Evolutionary conservation across 106 monocot genomes (phyloP), one percentile per base, ranked within the genome.

Genomic region (Chionographis japonica): DNA sequence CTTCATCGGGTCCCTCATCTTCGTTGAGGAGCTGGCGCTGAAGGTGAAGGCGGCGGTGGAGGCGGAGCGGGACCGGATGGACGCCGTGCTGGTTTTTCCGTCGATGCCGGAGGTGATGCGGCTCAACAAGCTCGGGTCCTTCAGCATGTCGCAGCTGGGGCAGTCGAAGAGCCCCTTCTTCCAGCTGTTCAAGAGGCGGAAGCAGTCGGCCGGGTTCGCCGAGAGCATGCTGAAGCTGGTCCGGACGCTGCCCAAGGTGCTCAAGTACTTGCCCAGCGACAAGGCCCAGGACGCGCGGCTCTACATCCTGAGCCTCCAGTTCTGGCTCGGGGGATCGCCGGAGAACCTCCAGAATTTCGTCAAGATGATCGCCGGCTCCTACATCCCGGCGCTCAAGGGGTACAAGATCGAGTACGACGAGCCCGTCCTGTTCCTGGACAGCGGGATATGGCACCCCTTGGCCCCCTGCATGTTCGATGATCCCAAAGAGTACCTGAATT

Each of bases 31-130:
- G 77, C 81, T 91, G 16, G 90, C 90, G n/a, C 78, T 76, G 52
- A 86, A 87, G 76, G 87, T 91, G 60, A 81, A 82, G 72, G 74
- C 37, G 37, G 90, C 87, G 37, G 90, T 91, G 14, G 87, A 91
- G 81, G 79, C 77, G 76, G 84, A 87, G 65, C 59, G 90, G 40
- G 90, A 91, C 56, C 71, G 87, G 43, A 81, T 91, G 87, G 90
- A 91, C 67, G 90, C 90, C 7, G 90, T 91, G 4, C 81, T 91
- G 16, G 90, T 91, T 39, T 91, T 91, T 77, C 90, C 90, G 4
- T 91, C 90, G 18, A 91, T 91, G 90, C 90, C 90, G 19, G 90
- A 91, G 77, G 90, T 91, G 20, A 91, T 91, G 90, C 59, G 90
- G 46, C 81, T 91, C 56, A 91, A 91, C 84, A 91, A 91, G 79